Evolutionary conservation across 768 basidiomycete species (phyloP).

Genomic region (Butyriboletus loyo): DNA sequence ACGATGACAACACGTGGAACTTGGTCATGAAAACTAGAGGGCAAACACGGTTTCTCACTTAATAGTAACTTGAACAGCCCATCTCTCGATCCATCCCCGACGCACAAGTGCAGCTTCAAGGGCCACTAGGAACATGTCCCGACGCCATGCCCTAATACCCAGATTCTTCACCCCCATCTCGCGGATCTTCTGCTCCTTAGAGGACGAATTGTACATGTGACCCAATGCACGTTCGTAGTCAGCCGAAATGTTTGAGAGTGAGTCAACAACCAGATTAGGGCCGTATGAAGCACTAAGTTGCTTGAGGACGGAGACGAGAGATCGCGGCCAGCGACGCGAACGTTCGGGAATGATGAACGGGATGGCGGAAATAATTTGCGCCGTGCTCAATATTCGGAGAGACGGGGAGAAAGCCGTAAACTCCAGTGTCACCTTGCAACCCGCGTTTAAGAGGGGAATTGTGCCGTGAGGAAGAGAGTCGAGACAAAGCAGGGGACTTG

Average conservation of each 20-base stretch:
- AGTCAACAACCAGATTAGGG: constrained; percentile 30
- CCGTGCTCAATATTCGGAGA: constrained; percentile 32
- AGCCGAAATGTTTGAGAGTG: constrained; percentile 40
- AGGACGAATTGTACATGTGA: constrained; percentile 5
- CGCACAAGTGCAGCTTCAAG: constrained; percentile 54
- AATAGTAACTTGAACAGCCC: constrained; percentile 35
- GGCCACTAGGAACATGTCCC: constrained; percentile 42
- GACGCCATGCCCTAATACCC: constrained; percentile 42
- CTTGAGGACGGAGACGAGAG: constrained; percentile 38
- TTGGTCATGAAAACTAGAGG: neutral
- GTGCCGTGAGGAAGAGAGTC: constrained; percentile 12
- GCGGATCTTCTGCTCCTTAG: constrained; percentile 11
- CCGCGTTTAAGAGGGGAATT: constrained; percentile 13
- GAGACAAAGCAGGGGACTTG: constrained; percentile 22
- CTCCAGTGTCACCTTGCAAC: constrained; percentile 27
- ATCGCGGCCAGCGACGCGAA: constrained; percentile 35
- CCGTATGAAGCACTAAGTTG: constrained; percentile 29
- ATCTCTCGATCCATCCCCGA: constrained; percentile 44
- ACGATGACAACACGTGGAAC: neutral
- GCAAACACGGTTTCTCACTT: constrained; percentile 7
- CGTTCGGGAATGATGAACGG: constrained; percentile 40
- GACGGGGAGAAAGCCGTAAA: constrained; percentile 40
- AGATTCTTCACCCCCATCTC: constrained; percentile 13
- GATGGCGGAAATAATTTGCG: constrained; percentile 41
- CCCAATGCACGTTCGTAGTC: constrained; percentile 24